Conservation (phyloP, 139 green algal species). For the Chlorella sp. region DNA sequence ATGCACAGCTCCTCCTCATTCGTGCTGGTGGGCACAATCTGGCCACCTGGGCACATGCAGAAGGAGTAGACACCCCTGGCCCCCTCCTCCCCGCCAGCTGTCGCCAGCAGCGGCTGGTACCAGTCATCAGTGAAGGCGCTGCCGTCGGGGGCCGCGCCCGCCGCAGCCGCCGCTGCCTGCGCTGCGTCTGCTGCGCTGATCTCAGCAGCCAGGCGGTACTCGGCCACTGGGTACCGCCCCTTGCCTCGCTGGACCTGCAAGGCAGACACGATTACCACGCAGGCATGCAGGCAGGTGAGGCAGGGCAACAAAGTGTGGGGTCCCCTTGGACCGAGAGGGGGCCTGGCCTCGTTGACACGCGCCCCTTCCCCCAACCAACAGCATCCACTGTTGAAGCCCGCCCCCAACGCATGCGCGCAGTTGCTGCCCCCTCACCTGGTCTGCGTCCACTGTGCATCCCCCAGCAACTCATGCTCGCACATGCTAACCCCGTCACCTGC, state of each 20-base stretch:
- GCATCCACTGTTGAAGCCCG: too few species aligned
- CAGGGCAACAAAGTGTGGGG: too few species aligned
- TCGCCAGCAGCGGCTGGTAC: conserved; percentile 20
- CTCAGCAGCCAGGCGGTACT: conserved; percentile 74
- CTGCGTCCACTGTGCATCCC: too few species aligned
- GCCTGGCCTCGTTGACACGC: too few species aligned
- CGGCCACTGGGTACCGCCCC: conserved; percentile 80
- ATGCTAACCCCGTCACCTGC: not conserved
- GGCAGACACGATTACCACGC: not conserved
- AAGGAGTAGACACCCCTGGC: conserved; percentile 80
- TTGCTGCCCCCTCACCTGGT: too few species aligned
- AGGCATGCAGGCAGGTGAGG: not conserved
- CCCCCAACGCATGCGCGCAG: too few species aligned
- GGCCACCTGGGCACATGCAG: conserved; percentile 87
- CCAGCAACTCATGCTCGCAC: not conserved
- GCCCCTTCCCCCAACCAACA: too few species aligned
- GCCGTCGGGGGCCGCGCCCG: not conserved
- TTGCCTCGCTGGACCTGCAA: conserved; percentile 68
- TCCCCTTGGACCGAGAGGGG: too few species aligned
- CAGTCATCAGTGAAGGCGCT: not conserved
- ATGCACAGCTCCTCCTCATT: conserved; percentile 79
- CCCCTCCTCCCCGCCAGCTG: not conserved
- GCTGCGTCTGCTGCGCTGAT: conserved; percentile 13
- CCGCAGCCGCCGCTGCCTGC: conserved; percentile 3
- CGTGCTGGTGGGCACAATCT: conserved; percentile 84